These are phyloP conservation scores for Cytospora leucostoma DNA, from an alignment of 2,329 filamentous ascomycete species.

Conservation along the genomic window DNA sequence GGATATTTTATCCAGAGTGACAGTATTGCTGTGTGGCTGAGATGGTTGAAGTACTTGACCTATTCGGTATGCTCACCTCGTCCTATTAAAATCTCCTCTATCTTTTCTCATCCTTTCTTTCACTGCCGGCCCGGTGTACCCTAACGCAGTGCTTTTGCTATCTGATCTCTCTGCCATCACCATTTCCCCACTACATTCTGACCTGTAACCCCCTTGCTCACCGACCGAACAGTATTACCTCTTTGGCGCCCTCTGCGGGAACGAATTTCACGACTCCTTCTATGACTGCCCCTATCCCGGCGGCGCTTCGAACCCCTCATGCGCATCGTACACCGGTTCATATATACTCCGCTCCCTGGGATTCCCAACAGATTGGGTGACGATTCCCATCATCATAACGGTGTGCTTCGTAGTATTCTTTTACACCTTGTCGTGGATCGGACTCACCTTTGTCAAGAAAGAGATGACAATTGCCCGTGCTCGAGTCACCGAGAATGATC, in stretches of 20 bases:
- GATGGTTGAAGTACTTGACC: conserved; percentile 72
- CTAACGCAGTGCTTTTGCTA: neutral
- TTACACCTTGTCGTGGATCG: conserved; percentile 58
- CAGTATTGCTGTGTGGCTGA: conserved; percentile 74
- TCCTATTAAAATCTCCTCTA: neutral
- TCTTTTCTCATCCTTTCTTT: neutral
- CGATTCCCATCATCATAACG: conserved; percentile 64
- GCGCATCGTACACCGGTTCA: conserved; percentile 66
- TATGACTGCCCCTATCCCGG: conserved; percentile 70
- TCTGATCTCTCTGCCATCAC: neutral
- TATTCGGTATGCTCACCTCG: conserved; percentile 48
- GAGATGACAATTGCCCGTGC: conserved; percentile 71
- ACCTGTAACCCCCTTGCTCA: too few relatives aligned
- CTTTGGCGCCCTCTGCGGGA: conserved; percentile 70
- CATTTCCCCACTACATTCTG: neutral
- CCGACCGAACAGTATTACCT: conserved; percentile 59
- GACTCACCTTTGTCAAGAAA: conserved; percentile 64
- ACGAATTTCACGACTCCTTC: conserved; percentile 72
- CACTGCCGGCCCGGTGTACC: neutral
- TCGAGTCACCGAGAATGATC: conserved; percentile 58
- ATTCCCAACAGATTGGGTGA: conserved; percentile 67
- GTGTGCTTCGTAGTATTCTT: conserved; percentile 65
- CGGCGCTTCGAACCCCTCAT: conserved; percentile 64
- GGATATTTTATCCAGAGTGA: conserved; percentile 76
- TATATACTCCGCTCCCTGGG: conserved; percentile 71